Conservation (phyloP, 2,329 filamentous ascomycete species). For the Ophiocordyceps sinensis region DNA sequence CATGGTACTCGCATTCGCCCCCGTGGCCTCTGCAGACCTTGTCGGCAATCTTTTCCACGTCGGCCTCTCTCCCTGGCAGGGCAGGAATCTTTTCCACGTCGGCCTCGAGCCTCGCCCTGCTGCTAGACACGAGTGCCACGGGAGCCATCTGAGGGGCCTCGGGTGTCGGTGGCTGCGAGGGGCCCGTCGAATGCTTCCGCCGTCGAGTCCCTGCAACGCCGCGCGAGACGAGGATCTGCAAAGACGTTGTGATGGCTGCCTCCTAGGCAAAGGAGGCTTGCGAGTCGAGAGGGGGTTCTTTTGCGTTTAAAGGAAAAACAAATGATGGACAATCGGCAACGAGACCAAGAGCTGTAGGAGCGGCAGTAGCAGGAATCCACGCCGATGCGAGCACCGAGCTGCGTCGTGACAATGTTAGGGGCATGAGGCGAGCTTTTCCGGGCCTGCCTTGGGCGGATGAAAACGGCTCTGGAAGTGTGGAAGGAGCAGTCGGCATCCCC, state of each 20-base stretch:
- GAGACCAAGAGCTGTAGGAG: background rate
- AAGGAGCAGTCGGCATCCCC: too few relatives aligned
- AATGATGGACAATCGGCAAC: background rate
- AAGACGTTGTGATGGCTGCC: constrained; percentile 11
- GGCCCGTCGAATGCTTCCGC: constrained; percentile 2
- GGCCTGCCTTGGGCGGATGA: too few relatives aligned
- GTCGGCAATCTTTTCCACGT: too few relatives aligned
- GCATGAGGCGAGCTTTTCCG: too few relatives aligned
- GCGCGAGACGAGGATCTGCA: constrained; percentile 13
- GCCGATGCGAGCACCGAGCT: too few relatives aligned
- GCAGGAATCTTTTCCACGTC: background rate
- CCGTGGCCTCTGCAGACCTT: too few relatives aligned
- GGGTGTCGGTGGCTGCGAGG: constrained; percentile 3
- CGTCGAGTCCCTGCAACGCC: constrained; percentile 9
- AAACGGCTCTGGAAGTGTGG: too few relatives aligned
- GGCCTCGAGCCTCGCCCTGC: constrained; percentile 2
- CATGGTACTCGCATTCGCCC: too few relatives aligned
- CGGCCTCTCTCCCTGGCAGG: constrained; percentile 2
- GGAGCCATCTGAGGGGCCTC: too few relatives aligned
- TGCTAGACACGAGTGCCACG: constrained; percentile 6
- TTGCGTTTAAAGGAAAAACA: too few relatives aligned
- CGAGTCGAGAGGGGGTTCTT: background rate
- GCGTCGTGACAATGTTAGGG: too few relatives aligned
- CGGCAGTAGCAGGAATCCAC: background rate
- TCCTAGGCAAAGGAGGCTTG: background rate